Evolutionary conservation across 345 rosid genomes (phyloP).

Genomic region (Citrus mangshanensis): DNA sequence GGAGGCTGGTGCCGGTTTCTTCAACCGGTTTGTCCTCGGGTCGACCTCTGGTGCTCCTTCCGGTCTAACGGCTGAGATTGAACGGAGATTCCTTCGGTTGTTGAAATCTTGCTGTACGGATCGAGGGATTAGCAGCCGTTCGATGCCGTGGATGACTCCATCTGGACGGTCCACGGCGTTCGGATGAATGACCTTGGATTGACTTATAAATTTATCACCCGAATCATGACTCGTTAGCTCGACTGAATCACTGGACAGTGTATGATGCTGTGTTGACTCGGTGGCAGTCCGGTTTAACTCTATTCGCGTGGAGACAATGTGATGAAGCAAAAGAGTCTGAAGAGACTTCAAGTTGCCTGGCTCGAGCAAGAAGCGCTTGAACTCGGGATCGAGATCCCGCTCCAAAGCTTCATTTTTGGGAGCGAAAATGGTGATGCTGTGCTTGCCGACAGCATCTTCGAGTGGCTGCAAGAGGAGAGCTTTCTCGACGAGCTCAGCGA

Average conservation of each 20-base stretch:
- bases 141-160: conserved; percentile 78
- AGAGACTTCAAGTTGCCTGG: conserved; percentile 71
- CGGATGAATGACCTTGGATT: conserved; percentile 40
- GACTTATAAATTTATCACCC: conserved; percentile 30
- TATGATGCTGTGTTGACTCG: conserved; percentile 27
- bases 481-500: conserved; percentile 70
- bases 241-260: conserved; percentile 36
- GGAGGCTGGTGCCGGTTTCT: conserved; percentile 37
- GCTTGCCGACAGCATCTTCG: conserved; percentile 52
- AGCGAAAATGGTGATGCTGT: conserved; percentile 71
- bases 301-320: conserved; percentile 55
- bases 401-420: conserved; percentile 73
- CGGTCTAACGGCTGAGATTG: conserved; percentile 66
- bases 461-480: conserved; percentile 67
- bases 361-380: conserved; percentile 72
- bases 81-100: conserved; percentile 51
- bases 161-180: conserved; percentile 59
- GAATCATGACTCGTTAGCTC: conserved; percentile 30
- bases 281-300: conserved; percentile 10
- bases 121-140: conserved; percentile 60
- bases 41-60: conserved; percentile 77
- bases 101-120: conserved; percentile 76
- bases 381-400: conserved; percentile 69
- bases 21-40: conserved; percentile 64
- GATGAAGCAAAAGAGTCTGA: conserved; percentile 53